Conservation (phyloP, 805 yeast species). For the Kurtzmaniella fragi region DNA sequence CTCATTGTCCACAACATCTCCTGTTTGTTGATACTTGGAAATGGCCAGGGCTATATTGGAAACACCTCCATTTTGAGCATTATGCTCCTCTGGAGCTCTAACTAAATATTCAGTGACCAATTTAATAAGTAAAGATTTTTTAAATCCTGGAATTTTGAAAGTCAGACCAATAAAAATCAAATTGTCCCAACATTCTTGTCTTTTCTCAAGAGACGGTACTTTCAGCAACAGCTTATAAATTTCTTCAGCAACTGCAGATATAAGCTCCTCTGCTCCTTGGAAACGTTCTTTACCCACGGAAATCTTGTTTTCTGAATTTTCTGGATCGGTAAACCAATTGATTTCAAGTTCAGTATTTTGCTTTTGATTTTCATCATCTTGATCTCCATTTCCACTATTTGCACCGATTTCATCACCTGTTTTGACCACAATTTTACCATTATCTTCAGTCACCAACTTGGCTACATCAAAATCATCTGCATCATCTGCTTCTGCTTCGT, state of each 20-base stretch:
- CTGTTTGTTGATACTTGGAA: conserved; percentile 39
- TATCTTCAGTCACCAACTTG: conserved; percentile 62
- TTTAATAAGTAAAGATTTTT: conserved; percentile 58
- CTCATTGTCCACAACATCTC: conserved; percentile 17
- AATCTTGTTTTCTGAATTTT: conserved; percentile 44
- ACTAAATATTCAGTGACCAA: conserved; percentile 54
- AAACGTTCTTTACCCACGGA: conserved; percentile 87
- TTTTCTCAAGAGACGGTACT: conserved; percentile 62
- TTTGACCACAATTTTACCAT: conserved; percentile 22
- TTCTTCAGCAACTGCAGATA: conserved; percentile 48
- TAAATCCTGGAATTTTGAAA: conserved; percentile 67
- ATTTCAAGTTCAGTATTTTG: conserved; percentile 67
- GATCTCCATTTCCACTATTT: conserved; percentile 16
- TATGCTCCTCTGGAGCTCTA: conserved; percentile 20
- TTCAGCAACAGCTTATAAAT: conserved; percentile 49
- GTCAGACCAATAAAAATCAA: conserved; percentile 78
- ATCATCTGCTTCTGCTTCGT: conserved; percentile 36
- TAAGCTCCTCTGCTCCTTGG: conserved; percentile 64
- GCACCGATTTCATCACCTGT: conserved; percentile 17
- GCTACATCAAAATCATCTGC: conserved; percentile 87
- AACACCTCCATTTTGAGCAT: conserved; percentile 19
- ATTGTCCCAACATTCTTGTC: conserved; percentile 84
- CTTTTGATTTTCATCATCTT: conserved; percentile 28
- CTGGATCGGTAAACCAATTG: conserved; percentile 63
- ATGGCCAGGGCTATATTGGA: conserved; percentile 34